phyloP scores from a whole-genome alignment of 352 stramenopile genomes.

The Phytophthora vignae region DNA sequence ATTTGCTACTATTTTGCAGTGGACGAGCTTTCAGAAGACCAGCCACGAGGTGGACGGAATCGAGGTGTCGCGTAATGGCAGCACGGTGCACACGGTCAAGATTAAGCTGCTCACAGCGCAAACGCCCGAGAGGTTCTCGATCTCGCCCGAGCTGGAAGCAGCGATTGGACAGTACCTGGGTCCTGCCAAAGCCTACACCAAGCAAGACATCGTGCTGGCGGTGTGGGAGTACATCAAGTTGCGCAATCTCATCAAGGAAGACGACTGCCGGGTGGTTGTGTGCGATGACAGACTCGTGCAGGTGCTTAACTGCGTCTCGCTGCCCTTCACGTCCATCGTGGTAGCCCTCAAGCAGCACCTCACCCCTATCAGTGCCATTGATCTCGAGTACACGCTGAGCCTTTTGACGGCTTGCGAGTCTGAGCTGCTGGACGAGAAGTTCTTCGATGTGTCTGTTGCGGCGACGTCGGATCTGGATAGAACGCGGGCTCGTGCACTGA shows the following conservation, averaged over 20 bases:
- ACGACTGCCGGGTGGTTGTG: conserved; percentile 77
- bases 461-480: conserved; percentile 61
- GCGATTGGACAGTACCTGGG: conserved; percentile 55
- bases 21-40: conserved; percentile 81
- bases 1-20: conserved; percentile 38
- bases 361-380: conserved; percentile 55
- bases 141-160: conserved; percentile 54
- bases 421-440: conserved; percentile 55
- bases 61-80: conserved; percentile 60
- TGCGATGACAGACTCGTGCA: conserved; percentile 62
- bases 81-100: conserved; percentile 62
- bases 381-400: conserved; percentile 72
- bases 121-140: conserved; percentile 62
- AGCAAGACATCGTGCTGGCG: conserved; percentile 78
- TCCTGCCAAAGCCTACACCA: conserved; percentile 60
- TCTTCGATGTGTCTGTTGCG: conserved; percentile 70
- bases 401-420: conserved; percentile 40
- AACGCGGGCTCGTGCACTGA: conserved; percentile 41
- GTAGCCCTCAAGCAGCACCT: conserved; percentile 74
- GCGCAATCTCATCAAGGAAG: conserved; percentile 80
- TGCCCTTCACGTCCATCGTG: conserved; percentile 77
- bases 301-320: conserved; percentile 71
- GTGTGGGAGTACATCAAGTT: conserved; percentile 85
- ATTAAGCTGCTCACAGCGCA: conserved; percentile 74
- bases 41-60: conserved; percentile 69